Conservation (phyloP, 768 basidiomycete species). For the Fistulinella prunicolor region DNA sequence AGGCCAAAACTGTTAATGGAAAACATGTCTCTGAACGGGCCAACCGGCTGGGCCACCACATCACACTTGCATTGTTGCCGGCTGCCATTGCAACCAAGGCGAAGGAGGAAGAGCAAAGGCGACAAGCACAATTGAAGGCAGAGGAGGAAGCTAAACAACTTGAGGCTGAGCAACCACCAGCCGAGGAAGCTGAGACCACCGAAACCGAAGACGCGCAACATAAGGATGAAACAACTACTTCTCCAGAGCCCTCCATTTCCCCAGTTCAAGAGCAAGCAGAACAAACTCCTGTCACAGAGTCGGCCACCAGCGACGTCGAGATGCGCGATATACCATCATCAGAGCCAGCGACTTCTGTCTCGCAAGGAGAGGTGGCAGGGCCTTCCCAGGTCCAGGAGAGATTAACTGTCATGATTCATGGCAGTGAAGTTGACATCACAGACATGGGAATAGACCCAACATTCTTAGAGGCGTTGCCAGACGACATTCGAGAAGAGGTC, state of each 20-base stretch:
- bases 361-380: conserved; percentile 22
- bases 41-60: conserved; percentile 65
- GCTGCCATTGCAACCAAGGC: conserved; percentile 63
- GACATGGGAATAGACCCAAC: conserved; percentile 98
- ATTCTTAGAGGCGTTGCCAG: conserved; percentile 95
- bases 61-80: conserved; percentile 73
- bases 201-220: conserved; percentile 24
- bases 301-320: conserved; percentile 41
- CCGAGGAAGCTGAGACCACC: conserved; percentile 34
- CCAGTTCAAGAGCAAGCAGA: conserved; percentile 14
- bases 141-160: conserved; percentile 46
- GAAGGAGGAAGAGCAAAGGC: conserved; percentile 37
- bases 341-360: conserved; percentile 17
- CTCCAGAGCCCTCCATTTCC: conserved; percentile 5
- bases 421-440: conserved; percentile 93
- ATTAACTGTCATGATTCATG: conserved; percentile 88
- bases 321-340: conserved; percentile 42
- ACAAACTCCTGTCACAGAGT: conserved; percentile 32
- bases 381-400: conserved; percentile 51
- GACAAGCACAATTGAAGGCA: conserved; percentile 50
- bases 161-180: conserved; percentile 31
- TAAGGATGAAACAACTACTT: conserved; percentile 15
- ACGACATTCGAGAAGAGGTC: conserved; percentile 98
- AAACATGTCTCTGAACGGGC: conserved; percentile 68
- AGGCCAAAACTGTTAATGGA: conserved; percentile 77